phyloP scores from a whole-genome alignment of 1,284 basidiomycete species.

The Rhodotorula sp. region DNA sequence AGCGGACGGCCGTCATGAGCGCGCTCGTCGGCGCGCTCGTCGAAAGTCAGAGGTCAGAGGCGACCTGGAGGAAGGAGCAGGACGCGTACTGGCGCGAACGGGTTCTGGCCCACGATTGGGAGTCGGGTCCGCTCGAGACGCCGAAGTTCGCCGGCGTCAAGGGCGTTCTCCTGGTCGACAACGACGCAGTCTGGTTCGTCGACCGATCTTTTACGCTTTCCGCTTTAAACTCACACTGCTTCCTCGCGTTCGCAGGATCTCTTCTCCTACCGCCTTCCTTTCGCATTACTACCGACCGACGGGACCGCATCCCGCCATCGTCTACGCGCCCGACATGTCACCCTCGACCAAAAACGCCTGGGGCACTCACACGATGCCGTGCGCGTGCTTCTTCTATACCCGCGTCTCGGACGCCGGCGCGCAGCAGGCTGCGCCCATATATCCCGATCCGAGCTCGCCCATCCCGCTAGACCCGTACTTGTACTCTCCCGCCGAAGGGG shows the following conservation, averaged over 20 bases:
- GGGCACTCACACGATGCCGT: constrained; percentile 32
- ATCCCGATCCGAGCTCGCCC: background rate
- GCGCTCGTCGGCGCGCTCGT: constrained; percentile 34
- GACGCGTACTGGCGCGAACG: constrained; percentile 15
- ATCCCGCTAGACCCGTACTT: constrained; percentile 15
- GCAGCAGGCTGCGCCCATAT: constrained; percentile 1
- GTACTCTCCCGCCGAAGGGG: constrained; percentile 29
- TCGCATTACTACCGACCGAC: constrained; percentile 36
- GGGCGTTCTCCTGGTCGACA: constrained; percentile 40
- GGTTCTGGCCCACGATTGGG: constrained; percentile 32
- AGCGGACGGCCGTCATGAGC: constrained; percentile 36
- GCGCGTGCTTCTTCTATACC: constrained; percentile 43
- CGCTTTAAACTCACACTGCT: background rate
- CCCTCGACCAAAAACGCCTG: constrained; percentile 31
- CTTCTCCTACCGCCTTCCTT: constrained; percentile 31
- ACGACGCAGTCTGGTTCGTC: constrained; percentile 43
- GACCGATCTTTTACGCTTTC: too few relatives aligned
- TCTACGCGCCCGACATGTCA: constrained; percentile 38
- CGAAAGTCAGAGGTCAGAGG: constrained; percentile 28
- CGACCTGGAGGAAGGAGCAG: constrained; percentile 12
- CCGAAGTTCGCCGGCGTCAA: constrained; percentile 27
- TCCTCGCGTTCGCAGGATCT: constrained; percentile 25
- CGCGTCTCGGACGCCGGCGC: constrained; percentile 32
- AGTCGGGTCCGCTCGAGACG: constrained; percentile 13
- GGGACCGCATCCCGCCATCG: constrained; percentile 31